A percentile compares a stretch with the other conserved stretches of the same genome.
Evolutionary conservation across 805 yeast genomes (phyloP).

Genomic region (Pichia scutulata): DNA sequence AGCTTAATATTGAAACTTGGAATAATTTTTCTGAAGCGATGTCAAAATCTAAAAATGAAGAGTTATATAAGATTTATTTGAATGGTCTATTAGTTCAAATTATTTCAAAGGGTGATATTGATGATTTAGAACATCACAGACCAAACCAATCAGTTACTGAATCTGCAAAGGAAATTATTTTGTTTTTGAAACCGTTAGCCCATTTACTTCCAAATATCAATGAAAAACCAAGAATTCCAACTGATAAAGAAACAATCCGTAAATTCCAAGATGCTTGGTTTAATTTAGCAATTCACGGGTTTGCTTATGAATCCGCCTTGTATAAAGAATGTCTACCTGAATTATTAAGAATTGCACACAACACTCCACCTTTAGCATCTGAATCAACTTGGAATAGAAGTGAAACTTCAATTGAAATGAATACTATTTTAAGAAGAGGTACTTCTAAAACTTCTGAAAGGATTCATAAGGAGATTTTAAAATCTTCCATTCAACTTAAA

Average conservation of each 20-base stretch:
- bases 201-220: constrained; percentile 55
- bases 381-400: constrained; percentile 73
- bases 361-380: constrained; percentile 81
- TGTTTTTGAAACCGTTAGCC: constrained; percentile 68
- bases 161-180: constrained; percentile 61
- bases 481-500: constrained; percentile 41
- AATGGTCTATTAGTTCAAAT: constrained; percentile 59
- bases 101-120: constrained; percentile 73
- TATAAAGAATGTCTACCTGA: constrained; percentile 39
- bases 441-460: constrained; percentile 75
- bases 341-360: constrained; percentile 69
- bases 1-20: constrained; percentile 37
- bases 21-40: constrained; percentile 32
- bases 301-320: constrained; percentile 50
- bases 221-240: constrained; percentile 35
- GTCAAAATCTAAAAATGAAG: constrained; percentile 29
- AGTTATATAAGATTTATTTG: constrained; percentile 50
- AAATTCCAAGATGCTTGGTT: constrained; percentile 89
- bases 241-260: constrained; percentile 43
- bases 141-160: constrained; percentile 64
- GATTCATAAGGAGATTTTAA: constrained; percentile 59
- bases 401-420: constrained; percentile 87
- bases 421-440: constrained; percentile 83
- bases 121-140: constrained; percentile 64
- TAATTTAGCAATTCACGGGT: constrained; percentile 88